Evolutionary conservation across 331 rosid species (phyloP).

Genomic region (Quercus tomentella): DNA sequence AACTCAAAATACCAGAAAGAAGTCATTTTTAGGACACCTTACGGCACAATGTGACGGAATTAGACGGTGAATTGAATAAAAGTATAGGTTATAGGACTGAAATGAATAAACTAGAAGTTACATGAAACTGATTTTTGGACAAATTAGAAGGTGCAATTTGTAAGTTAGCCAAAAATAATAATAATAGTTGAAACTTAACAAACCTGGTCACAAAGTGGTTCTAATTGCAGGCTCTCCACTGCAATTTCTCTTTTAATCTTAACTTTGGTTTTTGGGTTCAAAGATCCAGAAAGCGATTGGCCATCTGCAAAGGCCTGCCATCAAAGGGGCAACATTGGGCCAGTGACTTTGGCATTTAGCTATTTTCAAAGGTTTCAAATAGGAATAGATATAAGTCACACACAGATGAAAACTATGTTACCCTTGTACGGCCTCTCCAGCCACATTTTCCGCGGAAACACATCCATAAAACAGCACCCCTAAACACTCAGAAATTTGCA

Average conservation of each 20-base stretch:
- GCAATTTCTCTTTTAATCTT: constrained; percentile 57
- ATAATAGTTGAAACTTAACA: background rate
- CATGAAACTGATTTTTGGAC: no score
- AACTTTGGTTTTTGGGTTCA: background rate
- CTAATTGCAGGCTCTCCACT: constrained; percentile 58
- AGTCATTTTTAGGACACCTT: no score
- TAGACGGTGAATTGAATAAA: no score
- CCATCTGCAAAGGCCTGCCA: constrained; percentile 63
- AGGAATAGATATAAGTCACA: background rate
- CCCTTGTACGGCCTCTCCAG: constrained; percentile 76
- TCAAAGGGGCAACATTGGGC: constrained; percentile 12
- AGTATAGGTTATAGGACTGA: no score
- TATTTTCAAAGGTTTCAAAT: background rate
- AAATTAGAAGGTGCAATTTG: no score
- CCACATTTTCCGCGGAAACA: constrained; percentile 90
- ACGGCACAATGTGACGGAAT: no score
- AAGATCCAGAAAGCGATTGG: constrained; percentile 15
- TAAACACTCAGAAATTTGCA: constrained; percentile 24
- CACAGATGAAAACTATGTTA: constrained; percentile 28
- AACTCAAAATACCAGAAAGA: no score
- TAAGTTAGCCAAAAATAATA: no score
- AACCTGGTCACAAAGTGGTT: constrained; percentile 87
- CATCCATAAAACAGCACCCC: constrained; percentile 68
- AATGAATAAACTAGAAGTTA: no score
- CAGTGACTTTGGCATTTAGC: background rate